These are phyloP conservation scores for Rhynchospora breviuscula DNA, from an alignment of 176 grass and related monocot genomes.

Conservation along the genomic window DNA sequence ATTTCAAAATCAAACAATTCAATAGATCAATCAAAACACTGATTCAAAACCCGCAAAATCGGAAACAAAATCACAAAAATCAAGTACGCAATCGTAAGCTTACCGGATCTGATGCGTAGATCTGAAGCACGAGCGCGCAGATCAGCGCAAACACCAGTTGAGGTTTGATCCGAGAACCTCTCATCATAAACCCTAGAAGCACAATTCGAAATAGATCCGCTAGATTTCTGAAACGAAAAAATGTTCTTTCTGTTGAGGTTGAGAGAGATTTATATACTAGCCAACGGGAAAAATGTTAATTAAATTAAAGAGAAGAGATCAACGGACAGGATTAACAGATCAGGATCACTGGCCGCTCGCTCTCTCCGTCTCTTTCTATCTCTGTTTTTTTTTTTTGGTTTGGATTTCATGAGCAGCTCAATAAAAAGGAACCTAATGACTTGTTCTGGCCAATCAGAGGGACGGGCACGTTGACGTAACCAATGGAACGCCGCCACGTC, in stretches of 20 bases:
- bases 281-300: background rate
- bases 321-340: constrained; percentile 15
- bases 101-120: constrained; percentile 84
- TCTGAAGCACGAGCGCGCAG: constrained; percentile 52
- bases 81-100: background rate
- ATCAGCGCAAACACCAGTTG: constrained; percentile 44
- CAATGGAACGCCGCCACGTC: constrained; percentile 15
- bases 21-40: background rate
- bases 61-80: background rate
- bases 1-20: constrained; percentile 20
- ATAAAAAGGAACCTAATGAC: constrained; percentile 30
- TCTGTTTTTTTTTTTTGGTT: background rate
- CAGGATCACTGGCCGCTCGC: constrained; percentile 5
- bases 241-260: background rate
- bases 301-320: background rate
- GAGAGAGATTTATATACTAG: background rate
- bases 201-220: background rate
- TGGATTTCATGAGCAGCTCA: background rate
- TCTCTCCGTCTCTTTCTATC: constrained; percentile 25
- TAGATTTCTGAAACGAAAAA: background rate
- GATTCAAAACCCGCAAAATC: background rate
- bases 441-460: constrained; percentile 34
- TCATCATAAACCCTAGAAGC: constrained; percentile 31
- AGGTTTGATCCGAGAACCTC: background rate
- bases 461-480: background rate